Conservation (phyloP, 768 basidiomycete species). For the Asterophora lycoperdoides region DNA sequence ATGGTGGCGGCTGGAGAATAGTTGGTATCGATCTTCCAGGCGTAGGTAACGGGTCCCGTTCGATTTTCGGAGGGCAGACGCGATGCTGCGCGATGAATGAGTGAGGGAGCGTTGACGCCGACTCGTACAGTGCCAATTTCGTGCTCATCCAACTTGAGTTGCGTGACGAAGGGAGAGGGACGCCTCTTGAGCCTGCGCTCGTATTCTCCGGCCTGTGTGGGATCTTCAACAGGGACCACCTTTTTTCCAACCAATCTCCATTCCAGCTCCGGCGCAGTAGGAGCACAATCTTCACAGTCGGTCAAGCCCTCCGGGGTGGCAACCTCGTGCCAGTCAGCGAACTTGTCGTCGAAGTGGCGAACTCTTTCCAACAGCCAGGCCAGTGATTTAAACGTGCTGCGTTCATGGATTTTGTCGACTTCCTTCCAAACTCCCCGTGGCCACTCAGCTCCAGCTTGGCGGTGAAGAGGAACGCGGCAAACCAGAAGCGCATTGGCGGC, state of each 20-base stretch:
- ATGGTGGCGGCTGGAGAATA: slow-evolving; percentile 62
- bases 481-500: slow-evolving; percentile 76
- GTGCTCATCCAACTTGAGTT: slow-evolving; percentile 62
- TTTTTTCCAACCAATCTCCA: slow-evolving; percentile 68
- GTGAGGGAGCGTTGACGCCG: slow-evolving; percentile 82
- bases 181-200: slow-evolving; percentile 85
- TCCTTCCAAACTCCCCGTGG: slow-evolving; percentile 67
- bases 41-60: slow-evolving; percentile 44
- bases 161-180: slow-evolving; percentile 83
- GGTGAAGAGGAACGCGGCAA: slow-evolving; percentile 67
- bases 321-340: slow-evolving; percentile 64
- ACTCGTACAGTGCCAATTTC: slow-evolving; percentile 71
- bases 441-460: slow-evolving; percentile 78
- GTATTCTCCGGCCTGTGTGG: slow-evolving; percentile 82
- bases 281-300: slow-evolving; percentile 80
- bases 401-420: slow-evolving; percentile 84
- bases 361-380: slow-evolving; percentile 89
- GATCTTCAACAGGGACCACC: slow-evolving; percentile 73
- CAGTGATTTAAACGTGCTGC: slow-evolving; percentile 70
- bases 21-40: slow-evolving; percentile 82
- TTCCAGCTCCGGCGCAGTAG: slow-evolving; percentile 64
- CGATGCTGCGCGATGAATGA: slow-evolving; percentile 82
- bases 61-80: slow-evolving; percentile 62
- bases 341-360: slow-evolving; percentile 63
- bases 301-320: slow-evolving; percentile 39